Base-by-base conservation (phyloP, 73 alveolate genomes). In the Tetrahymena elliotti region DNA sequence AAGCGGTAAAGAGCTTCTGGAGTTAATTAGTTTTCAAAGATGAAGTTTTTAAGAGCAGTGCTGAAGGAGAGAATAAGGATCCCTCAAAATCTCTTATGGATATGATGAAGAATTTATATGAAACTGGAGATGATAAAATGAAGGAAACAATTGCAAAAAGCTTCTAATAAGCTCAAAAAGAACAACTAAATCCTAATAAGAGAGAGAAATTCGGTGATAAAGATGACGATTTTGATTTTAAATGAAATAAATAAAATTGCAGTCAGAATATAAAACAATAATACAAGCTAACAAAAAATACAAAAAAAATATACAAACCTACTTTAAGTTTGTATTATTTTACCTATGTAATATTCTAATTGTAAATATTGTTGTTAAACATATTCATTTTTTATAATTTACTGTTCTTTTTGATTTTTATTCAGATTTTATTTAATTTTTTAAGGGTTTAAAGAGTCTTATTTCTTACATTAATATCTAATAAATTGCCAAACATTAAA, bases 31-130 rank as follows among this genome's bases (percentile, higher is more conserved):
- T 4, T 47, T 47, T 18, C 82, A 47, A 47, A 52, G 82, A 33
- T 13, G 95, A 68, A 9, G 83, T 33, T 47, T 84, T 18, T 31
- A 38, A 33, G 9, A 4, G 92, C 92, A 53, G 96, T 54, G 93
- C 15, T 35, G 96, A 54, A 1, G 84, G 33, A 33, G 97, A 39
- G 27, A 93, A 92, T 2, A 35, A 84, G 33, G 97, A 96, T 38
- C 97, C 96, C n/a, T 15, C 82, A 10, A 93, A 92, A 27, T 38
- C 93, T 7, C 35, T 96, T 12, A 96, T 96, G 98, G 94, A 95
- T n/a, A 96, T 96, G 98, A 96, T 96, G 98, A 96, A 96, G 35
- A 82, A 96, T 24, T 37, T 96, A 38, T 96, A 96, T 94, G 96
- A 96, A 52, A 84, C 41, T 1, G 98, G 98, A 16, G 98, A 96